phyloP scores from a whole-genome alignment of 257 asterid species.

The Solanum pennellii region DNA sequence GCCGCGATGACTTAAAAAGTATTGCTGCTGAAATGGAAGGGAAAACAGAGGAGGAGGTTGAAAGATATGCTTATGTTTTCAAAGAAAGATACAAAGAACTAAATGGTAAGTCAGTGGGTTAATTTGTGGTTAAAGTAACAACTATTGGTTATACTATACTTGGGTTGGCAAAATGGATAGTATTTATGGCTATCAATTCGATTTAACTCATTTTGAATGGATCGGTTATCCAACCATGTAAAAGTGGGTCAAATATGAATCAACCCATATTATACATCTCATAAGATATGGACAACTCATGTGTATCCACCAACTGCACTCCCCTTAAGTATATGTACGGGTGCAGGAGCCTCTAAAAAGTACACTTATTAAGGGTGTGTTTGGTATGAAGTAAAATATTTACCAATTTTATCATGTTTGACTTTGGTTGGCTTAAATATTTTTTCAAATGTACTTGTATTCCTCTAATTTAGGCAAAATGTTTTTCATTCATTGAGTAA shows the following conservation, averaged over 20 bases:
- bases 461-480: not conserved
- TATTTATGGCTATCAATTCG: not conserved
- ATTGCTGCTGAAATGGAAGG: slow-evolving; percentile 99
- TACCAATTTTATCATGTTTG: not conserved
- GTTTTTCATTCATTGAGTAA: not conserved
- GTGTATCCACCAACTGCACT: not conserved
- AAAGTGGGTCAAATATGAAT: not conserved
- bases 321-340: not conserved
- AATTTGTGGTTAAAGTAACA: not conserved
- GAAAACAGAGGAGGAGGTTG: slow-evolving; percentile 88
- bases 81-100: slow-evolving; percentile 91
- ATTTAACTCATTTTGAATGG: not conserved
- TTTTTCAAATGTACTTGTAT: not conserved
- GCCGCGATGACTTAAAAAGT: slow-evolving; percentile 68
- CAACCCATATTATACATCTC: not conserved
- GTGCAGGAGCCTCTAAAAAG: not conserved
- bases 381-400: not conserved
- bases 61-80: slow-evolving; percentile 78
- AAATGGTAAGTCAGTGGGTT: slow-evolving; percentile 40
- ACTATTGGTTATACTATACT: not conserved
- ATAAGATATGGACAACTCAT: not conserved
- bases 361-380: not conserved
- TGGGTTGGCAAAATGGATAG: not conserved
- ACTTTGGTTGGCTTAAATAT: not conserved
- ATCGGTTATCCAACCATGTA: not conserved